phyloP scores from a whole-genome alignment of 2,329 filamentous ascomycete genomes.

The Curvularia sp. region DNA sequence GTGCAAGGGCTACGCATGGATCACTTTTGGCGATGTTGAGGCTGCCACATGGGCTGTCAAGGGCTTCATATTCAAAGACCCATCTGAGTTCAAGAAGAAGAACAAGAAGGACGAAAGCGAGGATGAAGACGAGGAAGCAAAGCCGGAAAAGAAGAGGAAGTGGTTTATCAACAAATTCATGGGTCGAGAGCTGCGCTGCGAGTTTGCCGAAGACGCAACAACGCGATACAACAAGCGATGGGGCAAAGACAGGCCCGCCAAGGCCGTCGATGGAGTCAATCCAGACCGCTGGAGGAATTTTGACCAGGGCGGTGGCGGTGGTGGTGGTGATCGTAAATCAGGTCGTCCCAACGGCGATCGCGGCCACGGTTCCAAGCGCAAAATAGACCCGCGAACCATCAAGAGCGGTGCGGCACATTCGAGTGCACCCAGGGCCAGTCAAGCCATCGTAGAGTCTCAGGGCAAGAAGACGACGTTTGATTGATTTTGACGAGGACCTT shows the following conservation, averaged over 20 bases:
- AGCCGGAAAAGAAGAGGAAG: conserved; percentile 59
- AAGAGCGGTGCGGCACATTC: conserved; percentile 55
- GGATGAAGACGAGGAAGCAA: conserved; percentile 54
- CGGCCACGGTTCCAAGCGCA: conserved; percentile 44
- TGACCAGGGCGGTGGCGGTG: conserved; percentile 35
- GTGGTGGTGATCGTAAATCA: conserved; percentile 39
- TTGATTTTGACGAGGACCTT: conserved; percentile 20
- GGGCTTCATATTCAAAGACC: conserved; percentile 76
- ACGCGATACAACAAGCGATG: conserved; percentile 93
- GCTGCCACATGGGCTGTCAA: conserved; percentile 78
- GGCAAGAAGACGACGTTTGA: conserved; percentile 88
- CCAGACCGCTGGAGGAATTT: conserved; percentile 41
- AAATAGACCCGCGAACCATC: conserved; percentile 56
- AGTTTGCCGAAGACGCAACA: conserved; percentile 91
- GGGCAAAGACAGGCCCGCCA: conserved; percentile 68
- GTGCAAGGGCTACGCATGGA: conserved; percentile 97
- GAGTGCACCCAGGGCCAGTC: conserved; percentile 70
- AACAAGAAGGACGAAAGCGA: conserved; percentile 65
- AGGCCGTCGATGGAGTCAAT: conserved; percentile 45
- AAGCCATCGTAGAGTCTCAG: conserved; percentile 76
- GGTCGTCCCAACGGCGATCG: conserved; percentile 39
- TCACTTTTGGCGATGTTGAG: conserved; percentile 83
- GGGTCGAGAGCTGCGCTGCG: conserved; percentile 82
- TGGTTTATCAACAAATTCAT: conserved; percentile 88
- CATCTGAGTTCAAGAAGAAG: conserved; percentile 58